Conservation (phyloP, 495 filamentous ascomycete genomes). For the Bombardia bombarda region DNA sequence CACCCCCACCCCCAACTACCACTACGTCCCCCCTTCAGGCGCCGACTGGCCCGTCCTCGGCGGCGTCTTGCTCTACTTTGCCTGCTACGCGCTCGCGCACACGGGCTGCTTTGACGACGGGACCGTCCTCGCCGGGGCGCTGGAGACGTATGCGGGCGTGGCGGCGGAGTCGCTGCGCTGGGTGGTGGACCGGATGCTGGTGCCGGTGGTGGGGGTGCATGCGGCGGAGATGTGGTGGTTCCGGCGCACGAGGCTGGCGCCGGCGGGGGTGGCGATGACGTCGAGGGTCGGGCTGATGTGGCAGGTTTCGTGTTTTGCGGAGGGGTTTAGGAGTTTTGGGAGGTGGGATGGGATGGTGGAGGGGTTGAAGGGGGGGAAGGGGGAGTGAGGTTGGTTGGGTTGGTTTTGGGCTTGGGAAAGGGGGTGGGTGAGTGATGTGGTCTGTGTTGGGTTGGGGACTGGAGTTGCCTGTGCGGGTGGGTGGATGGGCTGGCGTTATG, state of each 20-base stretch:
- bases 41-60: not conserved
- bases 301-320: slow-evolving; percentile 28
- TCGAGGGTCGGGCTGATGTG: slow-evolving; percentile 30
- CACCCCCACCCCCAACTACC: not conserved
- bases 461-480: too few species aligned
- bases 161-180: slow-evolving; percentile 26
- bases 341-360: slow-evolving; percentile 32
- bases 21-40: not conserved
- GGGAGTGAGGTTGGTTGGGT: not conserved
- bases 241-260: slow-evolving; percentile 19
- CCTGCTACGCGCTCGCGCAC: slow-evolving; percentile 14
- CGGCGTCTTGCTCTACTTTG: slow-evolving; percentile 22
- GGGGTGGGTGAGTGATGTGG: too few species aligned
- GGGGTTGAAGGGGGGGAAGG: slow-evolving; percentile 19
- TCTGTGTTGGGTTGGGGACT: too few species aligned
- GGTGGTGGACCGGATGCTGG: slow-evolving; percentile 29
- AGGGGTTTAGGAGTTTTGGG: slow-evolving; percentile 29
- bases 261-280: slow-evolving; percentile 22
- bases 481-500: too few species aligned
- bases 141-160: slow-evolving; percentile 18
- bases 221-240: slow-evolving; percentile 30
- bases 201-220: slow-evolving; percentile 28
- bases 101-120: slow-evolving; percentile 2
- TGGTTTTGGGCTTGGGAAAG: not conserved
- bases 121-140: slow-evolving; percentile 4